phyloP scores from a whole-genome alignment of 2,329 filamentous ascomycete genomes.

The Aureobasidium sp. region DNA sequence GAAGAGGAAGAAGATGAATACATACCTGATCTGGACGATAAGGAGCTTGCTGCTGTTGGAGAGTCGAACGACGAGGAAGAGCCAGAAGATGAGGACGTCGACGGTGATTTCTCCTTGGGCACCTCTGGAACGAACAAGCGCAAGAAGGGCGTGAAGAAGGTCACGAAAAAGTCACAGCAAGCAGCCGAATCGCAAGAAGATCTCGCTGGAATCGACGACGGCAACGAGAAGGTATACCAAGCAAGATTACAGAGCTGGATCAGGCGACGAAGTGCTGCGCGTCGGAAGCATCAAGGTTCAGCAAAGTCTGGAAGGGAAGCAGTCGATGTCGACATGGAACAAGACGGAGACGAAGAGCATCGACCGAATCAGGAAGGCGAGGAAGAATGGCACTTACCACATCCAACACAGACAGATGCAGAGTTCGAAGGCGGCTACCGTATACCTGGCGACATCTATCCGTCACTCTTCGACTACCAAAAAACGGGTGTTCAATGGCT shows the following conservation, averaged over 20 bases:
- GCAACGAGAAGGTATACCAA: slow-evolving; percentile 75
- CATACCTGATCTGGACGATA: slow-evolving; percentile 33
- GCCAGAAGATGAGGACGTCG: slow-evolving; percentile 29
- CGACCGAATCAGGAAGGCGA: slow-evolving; percentile 26
- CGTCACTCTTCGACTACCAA: slow-evolving; percentile 90
- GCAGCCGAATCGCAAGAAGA: slow-evolving; percentile 37
- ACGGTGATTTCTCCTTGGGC: slow-evolving; percentile 25
- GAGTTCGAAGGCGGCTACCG: slow-evolving; percentile 65
- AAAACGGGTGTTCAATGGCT: slow-evolving; percentile 97
- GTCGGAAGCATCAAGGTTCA: slow-evolving; percentile 27
- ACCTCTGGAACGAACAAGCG: slow-evolving; percentile 30
- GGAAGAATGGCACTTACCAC: slow-evolving; percentile 75
- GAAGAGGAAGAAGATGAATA: slow-evolving; percentile 35
- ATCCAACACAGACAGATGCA: slow-evolving; percentile 72
- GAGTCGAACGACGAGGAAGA: slow-evolving; percentile 28
- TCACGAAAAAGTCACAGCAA: slow-evolving; percentile 18
- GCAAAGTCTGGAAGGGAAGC: slow-evolving; percentile 9
- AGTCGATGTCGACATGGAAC: slow-evolving; percentile 22
- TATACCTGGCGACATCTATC: slow-evolving; percentile 86
- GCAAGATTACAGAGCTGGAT: slow-evolving; percentile 69
- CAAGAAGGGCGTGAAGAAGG: slow-evolving; percentile 26
- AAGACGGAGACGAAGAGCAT: slow-evolving; percentile 24
- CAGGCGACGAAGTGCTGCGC: slow-evolving; percentile 50
- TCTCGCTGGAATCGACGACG: slow-evolving; percentile 68
- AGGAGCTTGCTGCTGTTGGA: slow-evolving; percentile 28